phyloP scores from a whole-genome alignment of 352 stramenopile species.

The Phytophthora citricola region DNA sequence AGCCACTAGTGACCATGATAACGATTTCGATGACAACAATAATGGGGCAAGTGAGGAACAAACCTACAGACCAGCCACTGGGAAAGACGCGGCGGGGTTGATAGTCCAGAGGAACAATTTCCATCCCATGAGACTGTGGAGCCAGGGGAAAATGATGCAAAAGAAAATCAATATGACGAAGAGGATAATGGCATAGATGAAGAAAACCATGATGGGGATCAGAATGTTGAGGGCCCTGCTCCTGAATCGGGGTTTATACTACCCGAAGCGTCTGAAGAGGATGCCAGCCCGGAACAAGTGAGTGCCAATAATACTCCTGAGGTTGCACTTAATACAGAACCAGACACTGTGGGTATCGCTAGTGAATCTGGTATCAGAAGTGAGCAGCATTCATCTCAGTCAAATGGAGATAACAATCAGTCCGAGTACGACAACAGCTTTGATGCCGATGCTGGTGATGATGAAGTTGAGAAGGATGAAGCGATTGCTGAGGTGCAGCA shows the following conservation, averaged over 20 bases:
- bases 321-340: not conserved
- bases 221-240: not conserved
- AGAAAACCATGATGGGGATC: not conserved
- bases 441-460: constrained; percentile 38
- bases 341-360: not conserved
- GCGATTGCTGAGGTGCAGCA: not conserved
- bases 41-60: constrained; percentile 2
- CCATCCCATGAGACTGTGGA: constrained; percentile 2
- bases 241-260: not conserved
- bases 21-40: constrained; percentile 18
- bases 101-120: constrained; percentile 2
- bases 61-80: not conserved
- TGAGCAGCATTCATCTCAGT: constrained; percentile 12
- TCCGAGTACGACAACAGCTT: constrained; percentile 60
- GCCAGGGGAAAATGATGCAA: constrained; percentile 3
- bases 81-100: not conserved
- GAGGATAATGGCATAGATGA: constrained; percentile 12
- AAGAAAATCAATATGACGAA: constrained; percentile 23
- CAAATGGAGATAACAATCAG: constrained; percentile 17
- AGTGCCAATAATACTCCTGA: constrained; percentile 1
- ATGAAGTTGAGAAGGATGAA: not conserved
- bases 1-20: not conserved
- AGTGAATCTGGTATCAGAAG: not conserved
- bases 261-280: not conserved
- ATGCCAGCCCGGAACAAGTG: not conserved